These are phyloP conservation scores for Neoboletus subvelutipes DNA, from an alignment of 768 basidiomycete species.

Conservation along the genomic window DNA sequence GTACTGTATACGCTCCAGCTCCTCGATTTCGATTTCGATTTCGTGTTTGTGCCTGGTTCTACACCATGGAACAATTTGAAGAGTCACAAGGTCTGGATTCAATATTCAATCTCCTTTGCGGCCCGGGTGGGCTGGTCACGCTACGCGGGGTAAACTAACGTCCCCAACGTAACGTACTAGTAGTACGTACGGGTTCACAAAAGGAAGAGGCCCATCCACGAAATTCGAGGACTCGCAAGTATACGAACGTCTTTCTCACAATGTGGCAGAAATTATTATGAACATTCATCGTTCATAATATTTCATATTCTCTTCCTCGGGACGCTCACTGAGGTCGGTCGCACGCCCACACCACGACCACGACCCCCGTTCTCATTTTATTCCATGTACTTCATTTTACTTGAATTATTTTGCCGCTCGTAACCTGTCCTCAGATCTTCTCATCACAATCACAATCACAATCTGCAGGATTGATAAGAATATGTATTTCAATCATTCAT, in stretches of 20 bases:
- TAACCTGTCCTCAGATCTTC: too few relatives aligned
- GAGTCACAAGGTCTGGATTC: neutral
- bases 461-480: neutral
- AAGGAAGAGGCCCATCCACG: neutral
- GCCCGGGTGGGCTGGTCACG: neutral
- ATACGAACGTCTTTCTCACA: neutral
- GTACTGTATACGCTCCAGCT: neutral
- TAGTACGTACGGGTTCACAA: neutral
- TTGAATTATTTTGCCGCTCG: neutral
- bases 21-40: too few relatives aligned
- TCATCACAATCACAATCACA: neutral
- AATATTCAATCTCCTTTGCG: neutral
- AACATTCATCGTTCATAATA: neutral
- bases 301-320: neutral
- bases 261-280: neutral
- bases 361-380: neutral
- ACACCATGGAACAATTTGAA: neutral
- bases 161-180: too few relatives aligned
- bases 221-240: neutral
- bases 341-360: neutral
- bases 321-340: neutral
- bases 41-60: neutral
- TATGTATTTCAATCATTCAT: neutral
- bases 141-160: too few relatives aligned
- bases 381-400: too few relatives aligned